Percentiles rank a stretch among this genome's conserved stretches.
phyloP scores from a whole-genome alignment of 441 rosid genomes.

The Viola pubescens region DNA sequence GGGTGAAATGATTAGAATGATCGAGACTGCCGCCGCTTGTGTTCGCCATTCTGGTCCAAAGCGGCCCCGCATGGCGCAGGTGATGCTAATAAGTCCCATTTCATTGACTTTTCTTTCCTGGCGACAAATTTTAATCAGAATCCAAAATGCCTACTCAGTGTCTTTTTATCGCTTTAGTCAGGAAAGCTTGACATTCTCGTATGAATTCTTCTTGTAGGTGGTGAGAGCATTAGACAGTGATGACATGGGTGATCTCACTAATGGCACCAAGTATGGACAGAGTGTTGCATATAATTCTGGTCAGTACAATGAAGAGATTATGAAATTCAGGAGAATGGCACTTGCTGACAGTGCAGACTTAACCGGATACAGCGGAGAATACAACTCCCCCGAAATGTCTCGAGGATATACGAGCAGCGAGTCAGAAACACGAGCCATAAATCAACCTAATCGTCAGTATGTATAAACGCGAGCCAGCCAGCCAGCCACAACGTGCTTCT shows the following conservation, averaged over 20 bases:
- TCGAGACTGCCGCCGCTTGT: constrained; percentile 86
- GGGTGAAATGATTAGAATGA: constrained; percentile 63
- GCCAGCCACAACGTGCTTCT: neutral
- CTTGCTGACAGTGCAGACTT: constrained; percentile 25
- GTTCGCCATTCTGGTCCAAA: constrained; percentile 80
- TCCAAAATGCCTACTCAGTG: neutral
- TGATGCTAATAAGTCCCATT: constrained; percentile 14
- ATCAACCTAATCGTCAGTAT: constrained; percentile 15
- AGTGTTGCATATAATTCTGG: constrained; percentile 65
- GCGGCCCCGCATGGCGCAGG: constrained; percentile 89
- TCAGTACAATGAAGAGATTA: constrained; percentile 62
- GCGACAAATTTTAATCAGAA: neutral
- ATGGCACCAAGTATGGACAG: constrained; percentile 70
- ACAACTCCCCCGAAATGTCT: constrained; percentile 26
- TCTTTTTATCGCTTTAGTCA: neutral
- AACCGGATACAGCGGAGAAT: constrained; percentile 37
- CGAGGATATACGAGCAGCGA: constrained; percentile 39
- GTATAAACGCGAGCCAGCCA: constrained; percentile 12
- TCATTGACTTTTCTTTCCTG: neutral
- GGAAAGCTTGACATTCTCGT: constrained; percentile 2
- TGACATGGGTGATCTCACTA: constrained; percentile 54
- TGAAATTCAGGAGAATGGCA: constrained; percentile 58
- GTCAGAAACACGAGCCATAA: constrained; percentile 39
- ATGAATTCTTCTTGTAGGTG: constrained; percentile 32
- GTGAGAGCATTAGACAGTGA: constrained; percentile 65